A percentile compares a stretch with the other conserved stretches of the same genome.
Conservation (phyloP, 371 early-diverging fungal genomes). For the Actinomortierella wolfii region DNA sequence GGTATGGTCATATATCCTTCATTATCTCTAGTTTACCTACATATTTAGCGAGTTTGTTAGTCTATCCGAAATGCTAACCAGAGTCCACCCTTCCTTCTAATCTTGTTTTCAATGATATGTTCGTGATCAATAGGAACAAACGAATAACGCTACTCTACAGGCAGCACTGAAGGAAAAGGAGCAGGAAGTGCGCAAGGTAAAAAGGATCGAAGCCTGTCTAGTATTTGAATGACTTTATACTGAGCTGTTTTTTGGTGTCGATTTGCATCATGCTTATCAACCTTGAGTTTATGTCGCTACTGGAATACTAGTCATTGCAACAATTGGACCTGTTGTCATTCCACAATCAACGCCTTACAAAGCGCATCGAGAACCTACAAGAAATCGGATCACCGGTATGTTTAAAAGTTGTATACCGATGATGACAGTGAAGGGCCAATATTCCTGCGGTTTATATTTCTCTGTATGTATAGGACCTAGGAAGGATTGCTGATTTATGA, state of each 20-base stretch:
- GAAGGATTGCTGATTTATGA: slow-evolving; percentile 7
- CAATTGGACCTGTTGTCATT: slow-evolving; percentile 67
- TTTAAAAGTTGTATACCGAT: too few species aligned
- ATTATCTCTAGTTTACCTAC: neutral
- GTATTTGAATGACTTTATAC: neutral
- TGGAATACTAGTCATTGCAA: slow-evolving; percentile 50
- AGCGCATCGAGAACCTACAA: slow-evolving; percentile 67
- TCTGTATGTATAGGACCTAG: too few species aligned
- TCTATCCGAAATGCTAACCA: too few species aligned
- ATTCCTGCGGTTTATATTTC: too few species aligned
- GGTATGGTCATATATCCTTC: slow-evolving; percentile 35
- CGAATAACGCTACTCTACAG: slow-evolving; percentile 57
- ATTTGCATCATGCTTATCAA: too few species aligned
- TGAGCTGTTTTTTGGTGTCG: too few species aligned
- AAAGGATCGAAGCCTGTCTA: neutral
- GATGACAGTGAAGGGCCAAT: too few species aligned
- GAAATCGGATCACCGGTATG: slow-evolving; percentile 51
- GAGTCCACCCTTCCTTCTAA: too few species aligned
- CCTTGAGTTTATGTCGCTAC: too few species aligned
- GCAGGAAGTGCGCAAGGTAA: slow-evolving; percentile 67
- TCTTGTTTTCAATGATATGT: too few species aligned
- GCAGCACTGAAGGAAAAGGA: slow-evolving; percentile 69
- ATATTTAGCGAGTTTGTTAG: too few species aligned
- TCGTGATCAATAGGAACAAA: slow-evolving; percentile 69
- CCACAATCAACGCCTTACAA: slow-evolving; percentile 69